phyloP scores from a whole-genome alignment of 2,329 filamentous ascomycete species.

The Cladosporium sp. region DNA sequence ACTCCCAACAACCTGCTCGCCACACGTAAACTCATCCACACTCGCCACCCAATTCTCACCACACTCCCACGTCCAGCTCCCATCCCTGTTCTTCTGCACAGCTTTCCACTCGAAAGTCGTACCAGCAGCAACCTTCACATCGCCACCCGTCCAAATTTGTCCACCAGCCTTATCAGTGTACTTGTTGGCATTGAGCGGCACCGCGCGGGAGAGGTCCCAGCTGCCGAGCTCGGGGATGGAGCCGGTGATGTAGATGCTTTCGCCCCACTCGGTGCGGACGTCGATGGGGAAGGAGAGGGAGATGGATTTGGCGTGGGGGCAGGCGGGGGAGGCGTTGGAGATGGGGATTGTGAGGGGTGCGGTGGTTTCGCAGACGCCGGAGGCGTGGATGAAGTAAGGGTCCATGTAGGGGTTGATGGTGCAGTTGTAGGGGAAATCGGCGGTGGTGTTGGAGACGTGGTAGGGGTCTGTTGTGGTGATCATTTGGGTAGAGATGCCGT shows the following conservation, averaged over 20 bases:
- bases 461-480: slow-evolving; percentile 11
- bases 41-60: slow-evolving; percentile 6
- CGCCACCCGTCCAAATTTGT: slow-evolving; percentile 58
- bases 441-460: slow-evolving; percentile 23
- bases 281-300: slow-evolving; percentile 9
- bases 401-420: slow-evolving; percentile 25
- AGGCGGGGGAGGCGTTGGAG: background rate
- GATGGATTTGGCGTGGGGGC: slow-evolving; percentile 26
- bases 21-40: slow-evolving; percentile 9
- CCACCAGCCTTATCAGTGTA: slow-evolving; percentile 58
- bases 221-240: slow-evolving; percentile 58
- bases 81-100: slow-evolving; percentile 57
- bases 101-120: slow-evolving; percentile 66
- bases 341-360: slow-evolving; percentile 6
- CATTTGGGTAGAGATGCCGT: background rate
- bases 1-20: background rate
- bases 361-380: slow-evolving; percentile 29
- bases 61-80: slow-evolving; percentile 61
- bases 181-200: slow-evolving; percentile 56
- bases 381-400: slow-evolving; percentile 25
- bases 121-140: slow-evolving; percentile 56
- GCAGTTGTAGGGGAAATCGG: slow-evolving; percentile 23
- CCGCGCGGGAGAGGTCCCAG: slow-evolving; percentile 57
- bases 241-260: slow-evolving; percentile 67
- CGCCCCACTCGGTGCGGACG: slow-evolving; percentile 54